Percentiles rank a stretch among this genome's conserved stretches.
Evolutionary conservation across 805 yeast genomes (phyloP).

Genomic region (Candida michaelii): DNA sequence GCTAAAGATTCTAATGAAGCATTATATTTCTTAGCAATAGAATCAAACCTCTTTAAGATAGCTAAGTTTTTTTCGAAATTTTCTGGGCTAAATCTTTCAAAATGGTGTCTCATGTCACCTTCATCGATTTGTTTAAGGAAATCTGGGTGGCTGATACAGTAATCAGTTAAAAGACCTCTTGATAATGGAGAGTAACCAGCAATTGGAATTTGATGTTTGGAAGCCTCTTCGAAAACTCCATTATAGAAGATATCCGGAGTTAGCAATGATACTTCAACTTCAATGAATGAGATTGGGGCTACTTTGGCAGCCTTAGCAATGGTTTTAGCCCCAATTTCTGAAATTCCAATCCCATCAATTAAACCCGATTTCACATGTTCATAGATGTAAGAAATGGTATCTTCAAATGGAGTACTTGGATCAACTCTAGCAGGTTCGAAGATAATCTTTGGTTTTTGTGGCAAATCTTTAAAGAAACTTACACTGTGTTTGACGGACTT

Average conservation of each 20-base stretch:
- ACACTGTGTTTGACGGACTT: constrained; percentile 48
- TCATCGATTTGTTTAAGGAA: constrained; percentile 4
- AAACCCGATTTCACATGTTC: constrained; percentile 61
- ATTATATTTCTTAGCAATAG: background rate
- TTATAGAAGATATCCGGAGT: constrained; percentile 58
- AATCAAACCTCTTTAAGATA: constrained; percentile 45
- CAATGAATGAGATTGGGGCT: constrained; percentile 65
- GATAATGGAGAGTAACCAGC: constrained; percentile 84
- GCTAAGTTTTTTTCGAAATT: constrained; percentile 52
- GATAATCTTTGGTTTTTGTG: constrained; percentile 37
- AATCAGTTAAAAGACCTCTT: constrained; percentile 74
- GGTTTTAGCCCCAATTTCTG: constrained; percentile 68
- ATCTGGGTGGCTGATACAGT: constrained; percentile 36
- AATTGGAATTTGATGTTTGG: constrained; percentile 61
- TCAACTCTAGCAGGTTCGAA: constrained; percentile 78
- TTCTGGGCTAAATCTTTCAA: constrained; percentile 56
- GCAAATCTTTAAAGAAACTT: constrained; percentile 22
- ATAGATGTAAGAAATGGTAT: constrained; percentile 54
- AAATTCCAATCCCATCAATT: constrained; percentile 68
- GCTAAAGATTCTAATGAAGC: background rate
- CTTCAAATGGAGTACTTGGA: constrained; percentile 54
- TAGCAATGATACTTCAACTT: constrained; percentile 75
- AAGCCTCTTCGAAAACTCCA: constrained; percentile 62
- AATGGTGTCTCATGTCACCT: constrained; percentile 5
- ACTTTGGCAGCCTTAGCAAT: constrained; percentile 57